phyloP scores from a whole-genome alignment of 495 filamentous ascomycete genomes.

The Aspergillus cristatus region DNA sequence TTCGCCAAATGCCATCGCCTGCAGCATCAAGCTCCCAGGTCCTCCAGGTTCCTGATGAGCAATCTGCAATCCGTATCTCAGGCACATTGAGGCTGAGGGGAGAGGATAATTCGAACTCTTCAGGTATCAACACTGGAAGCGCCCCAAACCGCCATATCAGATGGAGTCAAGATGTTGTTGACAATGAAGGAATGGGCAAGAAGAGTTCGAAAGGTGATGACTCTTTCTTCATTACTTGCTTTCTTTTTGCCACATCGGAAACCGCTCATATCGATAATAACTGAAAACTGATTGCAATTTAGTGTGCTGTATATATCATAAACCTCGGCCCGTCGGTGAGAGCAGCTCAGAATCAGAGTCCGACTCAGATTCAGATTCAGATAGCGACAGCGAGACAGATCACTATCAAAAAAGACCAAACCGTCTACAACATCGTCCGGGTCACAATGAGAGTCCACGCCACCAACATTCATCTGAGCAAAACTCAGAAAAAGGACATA shows the following conservation, averaged over 20 bases:
- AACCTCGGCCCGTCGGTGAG: constrained; percentile 71
- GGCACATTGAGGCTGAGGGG: constrained; percentile 28
- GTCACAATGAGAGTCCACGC: constrained; percentile 5
- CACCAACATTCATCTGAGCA: constrained; percentile 17
- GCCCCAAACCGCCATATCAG: constrained; percentile 48
- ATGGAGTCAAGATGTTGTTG: constrained; percentile 90
- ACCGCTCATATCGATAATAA: too few species aligned
- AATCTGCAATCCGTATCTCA: constrained; percentile 8
- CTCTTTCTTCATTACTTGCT: background rate
- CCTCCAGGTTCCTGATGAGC: constrained; percentile 11
- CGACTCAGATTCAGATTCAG: constrained; percentile 53
- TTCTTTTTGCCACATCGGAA: too few species aligned
- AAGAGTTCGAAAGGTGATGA: constrained; percentile 83
- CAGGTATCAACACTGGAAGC: constrained; percentile 5
- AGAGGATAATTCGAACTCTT: constrained; percentile 14
- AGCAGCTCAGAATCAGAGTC: constrained; percentile 70
- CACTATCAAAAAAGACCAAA: constrained; percentile 14
- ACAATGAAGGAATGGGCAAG: constrained; percentile 91
- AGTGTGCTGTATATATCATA: constrained; percentile 99
- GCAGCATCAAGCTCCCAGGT: constrained; percentile 9
- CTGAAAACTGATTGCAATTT: background rate
- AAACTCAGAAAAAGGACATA: constrained; percentile 15
- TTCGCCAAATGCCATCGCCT: constrained; percentile 8
- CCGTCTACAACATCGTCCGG: constrained; percentile 10
- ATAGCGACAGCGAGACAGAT: constrained; percentile 42